phyloP scores from a whole-genome alignment of 495 filamentous ascomycete genomes.

The Terfezia claveryi region DNA sequence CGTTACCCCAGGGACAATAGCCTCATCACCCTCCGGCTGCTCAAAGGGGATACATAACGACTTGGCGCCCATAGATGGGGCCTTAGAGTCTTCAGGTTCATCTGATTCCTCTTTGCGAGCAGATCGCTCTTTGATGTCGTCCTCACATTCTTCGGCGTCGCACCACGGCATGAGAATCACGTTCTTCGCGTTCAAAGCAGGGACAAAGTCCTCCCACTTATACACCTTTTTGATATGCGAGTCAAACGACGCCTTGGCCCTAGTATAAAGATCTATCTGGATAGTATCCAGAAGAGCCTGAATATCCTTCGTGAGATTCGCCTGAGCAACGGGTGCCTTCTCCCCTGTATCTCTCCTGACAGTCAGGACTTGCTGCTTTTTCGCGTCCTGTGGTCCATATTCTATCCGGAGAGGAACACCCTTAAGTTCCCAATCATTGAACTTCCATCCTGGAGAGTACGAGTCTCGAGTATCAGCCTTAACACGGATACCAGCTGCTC shows the following conservation, averaged over 20 bases:
- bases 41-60: slow-evolving; percentile 93
- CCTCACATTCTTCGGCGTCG: slow-evolving; percentile 54
- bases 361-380: slow-evolving; percentile 57
- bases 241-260: slow-evolving; percentile 53
- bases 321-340: slow-evolving; percentile 47
- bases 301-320: slow-evolving; percentile 45
- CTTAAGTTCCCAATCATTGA: slow-evolving; percentile 92
- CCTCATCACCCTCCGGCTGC: slow-evolving; percentile 46
- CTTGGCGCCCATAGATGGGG: slow-evolving; percentile 93
- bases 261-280: slow-evolving; percentile 64
- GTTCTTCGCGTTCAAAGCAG: slow-evolving; percentile 76
- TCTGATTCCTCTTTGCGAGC: slow-evolving; percentile 48
- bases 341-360: slow-evolving; percentile 79
- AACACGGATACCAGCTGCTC: slow-evolving; percentile 42
- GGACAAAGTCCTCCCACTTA: slow-evolving; percentile 75
- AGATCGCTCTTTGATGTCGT: slow-evolving; percentile 77
- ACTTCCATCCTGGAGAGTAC: slow-evolving; percentile 89
- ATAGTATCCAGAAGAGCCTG: slow-evolving; percentile 71
- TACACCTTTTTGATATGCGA: slow-evolving; percentile 59
- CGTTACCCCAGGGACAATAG: slow-evolving; percentile 49
- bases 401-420: slow-evolving; percentile 85
- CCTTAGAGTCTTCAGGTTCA: slow-evolving; percentile 50
- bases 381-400: slow-evolving; percentile 81
- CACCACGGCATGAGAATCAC: slow-evolving; percentile 53
- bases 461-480: slow-evolving; percentile 61